Percentiles rank a stretch among this genome's conserved stretches.
Evolutionary conservation across 2,329 filamentous ascomycete species (phyloP).

Genomic region (Colletotrichum musae): DNA sequence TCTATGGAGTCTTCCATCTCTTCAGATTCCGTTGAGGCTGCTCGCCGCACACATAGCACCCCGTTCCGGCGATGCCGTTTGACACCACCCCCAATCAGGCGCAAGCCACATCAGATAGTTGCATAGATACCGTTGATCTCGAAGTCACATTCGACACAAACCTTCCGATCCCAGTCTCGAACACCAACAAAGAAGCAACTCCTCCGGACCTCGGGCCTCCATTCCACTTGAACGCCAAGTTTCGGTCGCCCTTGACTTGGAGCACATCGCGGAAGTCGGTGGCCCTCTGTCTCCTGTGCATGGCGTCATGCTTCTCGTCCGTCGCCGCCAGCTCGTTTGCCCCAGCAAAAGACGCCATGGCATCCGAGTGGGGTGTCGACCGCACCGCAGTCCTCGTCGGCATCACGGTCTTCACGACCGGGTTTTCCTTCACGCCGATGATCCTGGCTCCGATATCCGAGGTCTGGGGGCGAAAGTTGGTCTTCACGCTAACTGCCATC

Average conservation of each 20-base stretch:
- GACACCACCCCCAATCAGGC: too few species aligned
- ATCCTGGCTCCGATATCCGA: slow-evolving; percentile 88
- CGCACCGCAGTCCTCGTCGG: slow-evolving; percentile 55
- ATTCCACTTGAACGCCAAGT: background rate
- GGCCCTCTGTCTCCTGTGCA: background rate
- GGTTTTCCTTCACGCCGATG: slow-evolving; percentile 90
- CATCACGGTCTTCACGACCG: slow-evolving; percentile 85
- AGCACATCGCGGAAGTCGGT: background rate
- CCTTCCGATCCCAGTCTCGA: background rate
- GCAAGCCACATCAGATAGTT: too few species aligned
- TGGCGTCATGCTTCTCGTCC: background rate
- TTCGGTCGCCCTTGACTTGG: slow-evolving; percentile 1
- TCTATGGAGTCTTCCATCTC: too few species aligned
- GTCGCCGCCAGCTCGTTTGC: slow-evolving; percentile 5
- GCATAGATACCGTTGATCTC: too few species aligned
- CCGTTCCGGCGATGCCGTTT: too few species aligned
- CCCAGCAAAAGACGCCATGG: slow-evolving; percentile 4
- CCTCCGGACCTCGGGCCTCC: background rate
- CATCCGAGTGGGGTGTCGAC: background rate
- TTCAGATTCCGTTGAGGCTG: too few species aligned
- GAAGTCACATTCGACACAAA: background rate
- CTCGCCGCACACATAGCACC: too few species aligned
- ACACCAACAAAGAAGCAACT: background rate
- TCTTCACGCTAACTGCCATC: slow-evolving; percentile 82
- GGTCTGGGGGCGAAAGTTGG: slow-evolving; percentile 86